Base-by-base conservation (phyloP, 208 protist species). In the Leishmania lainsoni region DNA sequence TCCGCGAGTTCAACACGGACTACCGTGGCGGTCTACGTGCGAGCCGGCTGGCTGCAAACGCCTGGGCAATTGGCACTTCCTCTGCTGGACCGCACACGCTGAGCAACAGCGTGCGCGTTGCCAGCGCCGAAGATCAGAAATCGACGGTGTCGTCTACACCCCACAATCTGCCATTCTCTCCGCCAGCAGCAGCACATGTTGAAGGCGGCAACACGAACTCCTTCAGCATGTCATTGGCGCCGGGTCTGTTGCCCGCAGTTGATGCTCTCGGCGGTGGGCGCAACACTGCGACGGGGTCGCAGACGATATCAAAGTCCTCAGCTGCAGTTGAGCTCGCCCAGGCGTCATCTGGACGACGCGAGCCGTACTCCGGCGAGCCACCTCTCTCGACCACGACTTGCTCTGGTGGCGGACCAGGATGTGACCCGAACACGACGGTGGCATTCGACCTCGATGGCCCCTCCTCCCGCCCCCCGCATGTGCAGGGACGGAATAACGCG, bases 1-100 rank as follows among this genome's bases (percentile, higher is more conserved):
- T 91, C 76, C 83, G 78, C 26, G 84, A 78, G 29, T 87, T 92
- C 71, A 91, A 93, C 79, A 86, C 90, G 12, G 92, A 94, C 76
- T 93, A 91, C 82, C 84, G 84, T 54, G 88, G 85, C 58, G 90
- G 88, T 8, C 39, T 93, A 0, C 69, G 75, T 16, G 83, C 8
- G 52, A 66, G 35, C 39, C 74, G 26, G 26, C 16, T 65, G 26
- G 52, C 56, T 5, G 16, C 52, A 26, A 66, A 65, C 56, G 42
- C 52, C 16, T 68, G 74, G 74, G 74, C 3, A 6, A 51, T 77
- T 63, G 52, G 52, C 16, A 56, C 74, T 8, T 68, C 74, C 9
- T 56, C 32, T 48, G 51, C 52, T 14, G 72, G 16, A 8, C 56
- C 90, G 54, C 83, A 87, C 42, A 92, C 89, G 54, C 54, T 95